Conservation (phyloP, 1,139 yeast genomes). For the Saccharomyces hybrid region DNA sequence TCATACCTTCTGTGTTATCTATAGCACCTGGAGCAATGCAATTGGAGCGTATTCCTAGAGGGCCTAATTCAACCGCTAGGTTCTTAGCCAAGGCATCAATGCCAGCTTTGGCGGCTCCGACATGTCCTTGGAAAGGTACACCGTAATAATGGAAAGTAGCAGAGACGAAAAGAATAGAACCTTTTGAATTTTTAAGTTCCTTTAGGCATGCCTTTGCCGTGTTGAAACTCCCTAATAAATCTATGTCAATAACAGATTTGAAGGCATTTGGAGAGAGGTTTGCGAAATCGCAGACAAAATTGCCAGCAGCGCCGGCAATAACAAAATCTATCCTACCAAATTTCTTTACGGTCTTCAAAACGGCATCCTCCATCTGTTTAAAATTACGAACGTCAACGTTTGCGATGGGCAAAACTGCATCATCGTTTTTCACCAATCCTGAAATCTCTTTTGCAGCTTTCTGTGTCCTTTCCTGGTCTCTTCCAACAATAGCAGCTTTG, state of each 20-base stretch:
- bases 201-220: constrained; percentile 74
- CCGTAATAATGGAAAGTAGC: constrained; percentile 88
- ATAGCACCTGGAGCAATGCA: constrained; percentile 87
- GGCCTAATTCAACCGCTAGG: constrained; percentile 82
- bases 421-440: constrained; percentile 42
- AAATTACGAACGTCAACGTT: constrained; percentile 71
- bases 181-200: constrained; percentile 57
- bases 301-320: constrained; percentile 94
- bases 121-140: constrained; percentile 77
- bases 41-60: constrained; percentile 72
- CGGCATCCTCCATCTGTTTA: constrained; percentile 52
- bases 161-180: constrained; percentile 67
- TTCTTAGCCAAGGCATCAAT: constrained; percentile 78
- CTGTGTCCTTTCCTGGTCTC: constrained; percentile 58
- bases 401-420: constrained; percentile 65
- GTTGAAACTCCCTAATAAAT: constrained; percentile 76
- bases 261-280: constrained; percentile 78
- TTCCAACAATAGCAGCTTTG: constrained; percentile 75
- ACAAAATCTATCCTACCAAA: constrained; percentile 69
- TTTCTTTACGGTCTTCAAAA: constrained; percentile 49
- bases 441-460: constrained; percentile 60
- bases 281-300: constrained; percentile 73
- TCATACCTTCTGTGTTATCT: constrained; percentile 72
- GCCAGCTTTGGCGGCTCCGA: constrained; percentile 91
- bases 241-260: constrained; percentile 76